Percentiles rank a stretch among this genome's conserved stretches.
These are phyloP conservation scores for Tillandsia leiboldiana DNA, from an alignment of 176 grass and related monocot species.

Conservation along the genomic window DNA sequence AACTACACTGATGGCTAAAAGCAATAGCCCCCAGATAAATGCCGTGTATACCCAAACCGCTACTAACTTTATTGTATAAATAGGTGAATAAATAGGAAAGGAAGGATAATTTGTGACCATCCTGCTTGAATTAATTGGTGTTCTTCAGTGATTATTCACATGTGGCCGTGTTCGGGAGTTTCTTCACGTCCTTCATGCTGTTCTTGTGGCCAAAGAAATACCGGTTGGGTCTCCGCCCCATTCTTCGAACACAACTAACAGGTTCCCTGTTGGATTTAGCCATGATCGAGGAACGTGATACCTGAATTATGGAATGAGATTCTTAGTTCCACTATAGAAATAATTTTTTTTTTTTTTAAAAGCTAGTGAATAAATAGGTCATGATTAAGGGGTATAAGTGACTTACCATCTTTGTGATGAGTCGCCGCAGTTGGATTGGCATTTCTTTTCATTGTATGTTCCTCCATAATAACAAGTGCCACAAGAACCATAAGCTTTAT, in stretches of 20 bases:
- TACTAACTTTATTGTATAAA: constrained; percentile 1
- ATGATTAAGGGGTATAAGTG: neutral
- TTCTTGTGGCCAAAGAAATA: constrained; percentile 56
- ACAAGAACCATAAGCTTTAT: constrained; percentile 51
- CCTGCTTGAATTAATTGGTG: constrained; percentile 2
- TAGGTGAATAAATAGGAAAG: constrained; percentile 28
- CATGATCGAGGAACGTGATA: constrained; percentile 84
- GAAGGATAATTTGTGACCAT: constrained; percentile 26
- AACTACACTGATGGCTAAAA: constrained; percentile 22
- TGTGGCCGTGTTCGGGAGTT: neutral
- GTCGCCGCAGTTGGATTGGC: constrained; percentile 56
- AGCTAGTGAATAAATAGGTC: neutral
- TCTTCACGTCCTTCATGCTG: constrained; percentile 16
- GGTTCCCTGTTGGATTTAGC: constrained; percentile 62
- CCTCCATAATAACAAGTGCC: constrained; percentile 60
- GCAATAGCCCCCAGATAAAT: constrained; percentile 20
- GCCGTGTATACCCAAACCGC: neutral
- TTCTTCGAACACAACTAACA: constrained; percentile 76
- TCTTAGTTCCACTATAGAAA: neutral
- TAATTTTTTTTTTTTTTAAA: neutral
- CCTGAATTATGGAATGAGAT: constrained; percentile 25
- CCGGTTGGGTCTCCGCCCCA: constrained; percentile 70
- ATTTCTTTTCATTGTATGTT: constrained; percentile 53
- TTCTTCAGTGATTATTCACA: constrained; percentile 27
- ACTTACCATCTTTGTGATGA: constrained; percentile 70